Conservation (phyloP, 83 land plant genomes). For the Diphasiastrum complanatum region DNA sequence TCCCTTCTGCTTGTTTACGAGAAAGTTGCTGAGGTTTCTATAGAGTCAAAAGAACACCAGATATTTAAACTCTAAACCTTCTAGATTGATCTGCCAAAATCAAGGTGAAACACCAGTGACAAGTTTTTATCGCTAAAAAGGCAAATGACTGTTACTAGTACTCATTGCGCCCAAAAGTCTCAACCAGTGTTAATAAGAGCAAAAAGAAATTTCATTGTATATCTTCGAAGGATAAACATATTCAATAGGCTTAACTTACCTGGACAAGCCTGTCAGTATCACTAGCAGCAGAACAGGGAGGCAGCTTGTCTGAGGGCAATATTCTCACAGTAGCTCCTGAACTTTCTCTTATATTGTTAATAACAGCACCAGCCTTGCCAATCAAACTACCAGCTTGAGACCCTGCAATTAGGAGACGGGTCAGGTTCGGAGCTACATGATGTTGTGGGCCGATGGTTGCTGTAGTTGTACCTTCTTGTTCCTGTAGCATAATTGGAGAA, state of each 20-base stretch:
- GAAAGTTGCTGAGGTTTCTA: too few relatives aligned
- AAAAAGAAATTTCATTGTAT: too few relatives aligned
- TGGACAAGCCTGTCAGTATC: constrained; percentile 29
- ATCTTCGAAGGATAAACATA: neutral
- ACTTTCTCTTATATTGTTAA: constrained; percentile 16
- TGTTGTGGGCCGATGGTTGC: constrained; percentile 21
- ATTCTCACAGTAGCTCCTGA: constrained; percentile 18
- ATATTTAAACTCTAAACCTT: too few relatives aligned
- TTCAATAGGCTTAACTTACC: neutral
- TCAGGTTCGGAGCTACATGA: constrained; percentile 11
- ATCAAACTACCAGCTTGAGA: constrained; percentile 29
- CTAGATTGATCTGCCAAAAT: too few relatives aligned
- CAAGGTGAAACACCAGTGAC: too few relatives aligned
- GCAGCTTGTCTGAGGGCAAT: constrained; percentile 23
- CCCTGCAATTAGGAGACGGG: constrained; percentile 16
- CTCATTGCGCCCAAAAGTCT: too few relatives aligned
- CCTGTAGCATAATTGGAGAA: neutral
- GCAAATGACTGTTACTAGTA: too few relatives aligned
- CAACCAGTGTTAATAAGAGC: too few relatives aligned
- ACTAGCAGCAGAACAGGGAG: constrained; percentile 18
- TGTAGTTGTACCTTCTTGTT: neutral
- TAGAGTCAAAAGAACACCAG: too few relatives aligned
- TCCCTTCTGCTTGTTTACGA: too few relatives aligned
- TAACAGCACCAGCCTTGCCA: constrained; percentile 18
- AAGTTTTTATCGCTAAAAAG: too few relatives aligned